Evolutionary conservation across 2,329 filamentous ascomycete genomes (phyloP), one percentile per base, ranked within the genome.

Genomic region (Neonectria magnoliae): DNA sequence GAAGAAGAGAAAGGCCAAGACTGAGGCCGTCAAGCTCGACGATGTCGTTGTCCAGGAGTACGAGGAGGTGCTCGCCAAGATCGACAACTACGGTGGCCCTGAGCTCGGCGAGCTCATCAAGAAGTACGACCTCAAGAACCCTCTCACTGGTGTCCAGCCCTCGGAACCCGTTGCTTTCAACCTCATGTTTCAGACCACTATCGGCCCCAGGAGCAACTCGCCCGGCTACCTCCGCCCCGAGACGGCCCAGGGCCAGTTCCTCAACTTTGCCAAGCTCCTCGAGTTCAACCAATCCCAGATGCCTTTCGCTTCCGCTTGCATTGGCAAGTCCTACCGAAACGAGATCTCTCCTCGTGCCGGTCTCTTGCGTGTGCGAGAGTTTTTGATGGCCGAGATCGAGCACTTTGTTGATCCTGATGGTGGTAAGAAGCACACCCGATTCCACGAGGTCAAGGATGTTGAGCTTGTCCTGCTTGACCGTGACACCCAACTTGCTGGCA

Each of bases 341-440:
- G 96, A 99, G 78, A 98, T 99, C 73, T 98, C 96, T 0, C 96
- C 96, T 10, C 89, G 96, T 60, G 89, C 93, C 68, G 96, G 96
- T 81, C 89, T 99, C 44, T 83, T 99, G 63, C 92, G 96, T 73
- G 96, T 99, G 47, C 93, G 96, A 74, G 96, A 99, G 80, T 98
- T 99, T 83, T 82, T 98, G 74, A 98, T 99, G 96, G 96, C 95
- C 25, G 96, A 99, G 82, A 97, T 99, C 73, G 96, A 99, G 84
- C 96, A 99, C 81, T 99, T 93, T 77, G 96, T 99, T 71, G 96
- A 99, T 76, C 96, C 96, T 11, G 86, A 96, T 76, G 90, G 93
- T 76, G 93, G 94, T 81, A 99, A 99, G 89, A 97, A 96, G 83
- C 96, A 99, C 79, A 82, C 87, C 57, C 91, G 94, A 61, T 99